Evolutionary conservation across 495 filamentous ascomycete genomes (phyloP), one percentile per base, ranked within the genome.

Genomic region (Aspergillus panamensis): DNA sequence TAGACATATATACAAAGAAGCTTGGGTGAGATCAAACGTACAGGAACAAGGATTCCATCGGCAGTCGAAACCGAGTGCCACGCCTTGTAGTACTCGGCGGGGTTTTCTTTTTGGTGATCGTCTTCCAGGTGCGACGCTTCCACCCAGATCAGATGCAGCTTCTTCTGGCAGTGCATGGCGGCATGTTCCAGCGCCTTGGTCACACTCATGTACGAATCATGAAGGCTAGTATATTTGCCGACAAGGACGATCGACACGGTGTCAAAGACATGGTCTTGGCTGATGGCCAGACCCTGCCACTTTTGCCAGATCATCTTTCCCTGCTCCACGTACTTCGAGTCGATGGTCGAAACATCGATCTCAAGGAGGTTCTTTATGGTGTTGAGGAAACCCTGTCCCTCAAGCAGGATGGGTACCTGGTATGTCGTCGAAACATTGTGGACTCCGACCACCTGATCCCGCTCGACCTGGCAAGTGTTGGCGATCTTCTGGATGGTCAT

Each of bases 351-450:
- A 1, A 67, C 57, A 20, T 60, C 20, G 21, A 71, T 61, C 32
- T 89, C 72, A 5, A 96, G 80, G 14, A 82, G 78, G 7, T 77
- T 68, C 6, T 72, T 73, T 29, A 97, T 76, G 6, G 82, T 78
- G 0, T 75, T 67, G 21, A 93, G 73, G 3, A 97, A 78, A 6
- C 84, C 82, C 71, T 97, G 90, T 44, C 88, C 76, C 57, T 91
- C 84, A 5, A 98, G 87, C 31, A 96, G 87, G 3, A 96, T 72
- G 4, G 94, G 94, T 0, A 98, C 94, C 48, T 96, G 93, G 70
- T 97, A 97, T 25, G 87, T 92, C 0, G 91, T 88, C 7, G 83
- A 77, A 60, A 97, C 88, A 70, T 97, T 87, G 57, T 87, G 87
- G 8, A 97, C 94, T 13, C 82, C 87, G 48, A 96, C 75, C 16